These are phyloP conservation scores for Fusarium caatingaense DNA, from an alignment of 2,329 filamentous ascomycete species.

Conservation along the genomic window DNA sequence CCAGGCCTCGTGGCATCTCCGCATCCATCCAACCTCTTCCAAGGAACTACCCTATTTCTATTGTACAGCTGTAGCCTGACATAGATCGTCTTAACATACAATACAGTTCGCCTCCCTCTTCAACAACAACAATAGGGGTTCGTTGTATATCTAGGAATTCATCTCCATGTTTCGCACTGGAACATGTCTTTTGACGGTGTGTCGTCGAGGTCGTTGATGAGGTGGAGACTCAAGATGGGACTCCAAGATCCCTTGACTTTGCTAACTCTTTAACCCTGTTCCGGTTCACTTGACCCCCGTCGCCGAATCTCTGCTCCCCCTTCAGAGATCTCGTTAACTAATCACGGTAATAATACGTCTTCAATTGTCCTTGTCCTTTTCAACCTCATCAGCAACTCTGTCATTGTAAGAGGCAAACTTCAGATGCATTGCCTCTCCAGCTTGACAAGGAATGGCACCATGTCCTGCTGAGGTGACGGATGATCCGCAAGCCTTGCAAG, in stretches of 20 bases:
- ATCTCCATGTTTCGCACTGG: conserved; percentile 20
- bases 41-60: conserved; percentile 8
- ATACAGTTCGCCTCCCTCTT: not conserved
- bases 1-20: conserved; percentile 40
- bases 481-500: conserved; percentile 22
- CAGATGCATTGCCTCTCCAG: not conserved
- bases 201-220: conserved; percentile 36
- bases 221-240: conserved; percentile 20
- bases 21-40: conserved; percentile 36
- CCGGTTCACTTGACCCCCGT: conserved; percentile 8
- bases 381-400: not conserved
- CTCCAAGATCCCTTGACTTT: conserved; percentile 34
- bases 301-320: not conserved
- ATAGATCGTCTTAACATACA: not conserved
- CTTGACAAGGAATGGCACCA: conserved; percentile 17
- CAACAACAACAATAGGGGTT: not conserved
- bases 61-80: not conserved
- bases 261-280: conserved; percentile 12
- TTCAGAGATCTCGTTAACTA: not conserved
- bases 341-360: not conserved
- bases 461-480: conserved; percentile 22
- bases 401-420: not conserved
- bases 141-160: not conserved
- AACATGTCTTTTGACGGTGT: conserved; percentile 36
- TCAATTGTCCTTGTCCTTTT: conserved; percentile 8